Base-by-base conservation (phyloP, 495 filamentous ascomycete genomes). In the Bacidia gigantensis region DNA sequence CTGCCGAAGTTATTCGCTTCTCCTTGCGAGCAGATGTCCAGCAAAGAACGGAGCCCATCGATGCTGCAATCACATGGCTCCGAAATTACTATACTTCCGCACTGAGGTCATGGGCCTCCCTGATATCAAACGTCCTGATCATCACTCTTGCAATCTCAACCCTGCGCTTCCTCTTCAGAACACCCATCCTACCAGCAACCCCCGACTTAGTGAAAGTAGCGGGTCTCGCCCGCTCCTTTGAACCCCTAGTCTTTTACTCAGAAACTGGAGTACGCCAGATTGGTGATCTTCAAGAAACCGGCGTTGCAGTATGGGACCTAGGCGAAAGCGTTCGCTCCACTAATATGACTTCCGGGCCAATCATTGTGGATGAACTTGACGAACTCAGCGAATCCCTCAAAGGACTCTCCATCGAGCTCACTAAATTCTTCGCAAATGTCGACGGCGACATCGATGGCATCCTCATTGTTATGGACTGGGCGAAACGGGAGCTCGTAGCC, bases 381-480 rank as follows among this genome's bases (percentile, higher is more conserved):
- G 82, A 81, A 45, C 70, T 95, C 21, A 86, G 82, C 49, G 86
- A 93, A 50, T 85, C 78, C 42, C 72, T 95, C 22, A 92, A 89
- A 63, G 81, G 76, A 1, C 72, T 95, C 1, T 82, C 84, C 2
- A 72, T 87, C 11, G 87, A 93, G 59, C 69, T 95, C 21, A 90
- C 84, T 5, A 79, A 79, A 56, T 95, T 95, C 67, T 95, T 95
- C 60, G 83, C 87, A 29, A 86, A 87, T 53, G 87, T 95, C 12
- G 86, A 95, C 62, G 86, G 87, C 11, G 89, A 95, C 58, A 83
- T 95, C 55, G 89, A 95, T 62, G 81, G 82, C 50, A 92, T 95
- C 52, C 72, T 95, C 24, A 82, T 90, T 40, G 86, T 89, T 12
- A 95, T 95, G 87, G 87, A 93, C 64, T 95, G 89, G 89, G 85